phyloP scores from a whole-genome alignment of 176 grass and related monocot species.

The Aechmea fasciata region DNA sequence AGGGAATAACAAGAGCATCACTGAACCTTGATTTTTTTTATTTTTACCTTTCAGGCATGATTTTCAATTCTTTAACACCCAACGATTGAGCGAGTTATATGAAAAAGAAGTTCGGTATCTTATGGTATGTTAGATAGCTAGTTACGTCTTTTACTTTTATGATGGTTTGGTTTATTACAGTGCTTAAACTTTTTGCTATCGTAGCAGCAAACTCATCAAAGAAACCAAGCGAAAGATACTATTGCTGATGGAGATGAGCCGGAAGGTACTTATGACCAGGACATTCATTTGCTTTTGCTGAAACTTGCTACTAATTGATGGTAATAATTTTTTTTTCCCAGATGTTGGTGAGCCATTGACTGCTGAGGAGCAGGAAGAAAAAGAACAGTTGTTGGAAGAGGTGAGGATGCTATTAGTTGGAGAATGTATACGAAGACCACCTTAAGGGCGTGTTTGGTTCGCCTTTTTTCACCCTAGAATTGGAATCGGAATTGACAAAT shows the following conservation, averaged over 20 bases:
- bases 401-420: constrained; percentile 17
- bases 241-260: constrained; percentile 77
- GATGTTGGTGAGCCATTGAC: constrained; percentile 77
- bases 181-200: constrained; percentile 12
- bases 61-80: constrained; percentile 98
- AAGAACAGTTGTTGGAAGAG: constrained; percentile 73
- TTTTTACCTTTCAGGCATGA: constrained; percentile 57
- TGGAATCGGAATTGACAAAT: no score
- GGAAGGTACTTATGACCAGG: constrained; percentile 46
- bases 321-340: constrained; percentile 35
- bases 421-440: not conserved
- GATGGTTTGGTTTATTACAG: not conserved
- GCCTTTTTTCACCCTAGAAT: no score
- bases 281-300: constrained; percentile 10
- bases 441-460: no score
- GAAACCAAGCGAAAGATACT: constrained; percentile 82
- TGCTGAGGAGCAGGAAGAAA: constrained; percentile 81
- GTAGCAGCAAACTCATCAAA: constrained; percentile 70
- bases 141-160: not conserved
- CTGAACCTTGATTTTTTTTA: not conserved
- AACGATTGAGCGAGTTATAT: constrained; percentile 86
- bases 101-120: constrained; percentile 98
- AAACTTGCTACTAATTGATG: constrained; percentile 25
- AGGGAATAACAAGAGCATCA: not conserved
- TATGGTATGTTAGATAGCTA: constrained; percentile 44